Evolutionary conservation across 208 protist species (phyloP), one percentile per base, ranked within the genome.

Genomic region (Leishmania aethiopica): DNA sequence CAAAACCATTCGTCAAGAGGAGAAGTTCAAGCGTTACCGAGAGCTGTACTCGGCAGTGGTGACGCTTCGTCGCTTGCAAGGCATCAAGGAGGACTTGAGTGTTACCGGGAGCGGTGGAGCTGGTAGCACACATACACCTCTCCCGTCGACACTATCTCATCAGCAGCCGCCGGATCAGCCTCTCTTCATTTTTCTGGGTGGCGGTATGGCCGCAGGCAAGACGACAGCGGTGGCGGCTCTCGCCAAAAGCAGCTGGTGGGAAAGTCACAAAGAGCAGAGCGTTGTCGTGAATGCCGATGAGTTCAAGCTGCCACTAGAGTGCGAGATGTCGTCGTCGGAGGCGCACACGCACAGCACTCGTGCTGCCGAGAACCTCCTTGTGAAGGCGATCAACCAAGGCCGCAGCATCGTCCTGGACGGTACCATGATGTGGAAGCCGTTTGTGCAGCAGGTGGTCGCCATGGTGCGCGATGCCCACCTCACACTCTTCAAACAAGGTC

Each of bases 351-450:
- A 89, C 66, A 97, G 95, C 87, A 95, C 92, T 6, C 87, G 89
- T 17, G 87, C 89, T 8, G 95, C 95, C 13, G 93, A 97, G 79
- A 92, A 90, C 67, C 84, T 96, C 11, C 86, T 97, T 32, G 92
- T 97, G 70, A 79, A 92, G 82, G 90, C 93, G 28, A 79, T 97
- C 49, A 97, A 97, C 83, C 86, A 92, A 62, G 91, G 95, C 40
- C 92, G 92, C 40, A 95, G 87, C 76, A 93, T 96, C 70, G 93
- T 97, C 42, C 93, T 96, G 73, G 95, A 97, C 78, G 91, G 93
- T 60, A 97, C 95, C 1, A 97, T 97, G 95, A 96, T 96, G 95
- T 97, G 95, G 93, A 86, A 84, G 49, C 95, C 95, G 35, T 97
- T 96, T 86, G 86, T 97, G 55, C 78, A 89, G 78, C 93, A 97